Conservation (phyloP, 257 asterid species). For the Scutellaria minor region DNA sequence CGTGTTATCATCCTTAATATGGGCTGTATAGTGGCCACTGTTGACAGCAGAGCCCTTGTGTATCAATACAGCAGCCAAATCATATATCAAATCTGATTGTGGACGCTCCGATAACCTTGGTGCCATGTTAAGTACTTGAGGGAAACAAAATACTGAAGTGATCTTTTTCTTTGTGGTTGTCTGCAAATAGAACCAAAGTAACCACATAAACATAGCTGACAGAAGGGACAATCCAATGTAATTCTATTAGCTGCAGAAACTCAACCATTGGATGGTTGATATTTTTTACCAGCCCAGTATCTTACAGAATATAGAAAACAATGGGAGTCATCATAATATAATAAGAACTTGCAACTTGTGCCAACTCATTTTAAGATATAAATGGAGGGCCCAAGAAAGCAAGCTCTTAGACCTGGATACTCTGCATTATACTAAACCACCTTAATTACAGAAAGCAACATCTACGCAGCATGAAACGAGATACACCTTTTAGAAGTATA, state of each 20-base stretch:
- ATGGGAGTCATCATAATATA: slow-evolving; percentile 13
- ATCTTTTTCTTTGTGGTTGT: slow-evolving; percentile 92
- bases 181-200: slow-evolving; percentile 58
- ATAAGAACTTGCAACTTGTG: slow-evolving; percentile 24
- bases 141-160: slow-evolving; percentile 85
- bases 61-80: slow-evolving; percentile 93
- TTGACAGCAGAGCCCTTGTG: slow-evolving; percentile 98
- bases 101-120: slow-evolving; percentile 66
- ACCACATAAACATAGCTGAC: slow-evolving; percentile 34
- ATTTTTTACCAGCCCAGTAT: slow-evolving; percentile 16
- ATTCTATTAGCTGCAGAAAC: slow-evolving; percentile 28
- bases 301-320: slow-evolving; percentile 6
- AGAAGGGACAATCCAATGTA: slow-evolving; percentile 31
- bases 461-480: slow-evolving; percentile 21
- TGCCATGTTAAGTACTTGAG: slow-evolving; percentile 79
- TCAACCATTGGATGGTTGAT: slow-evolving; percentile 23
- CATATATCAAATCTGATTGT: slow-evolving; percentile 65
- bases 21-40: slow-evolving; percentile 96
- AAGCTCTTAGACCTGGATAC: slow-evolving; percentile 13
- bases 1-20: slow-evolving; percentile 80
- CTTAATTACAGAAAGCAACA: slow-evolving; percentile 17
- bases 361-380: slow-evolving; percentile 13
- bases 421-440: slow-evolving; percentile 9
- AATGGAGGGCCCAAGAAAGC: slow-evolving; percentile 20
- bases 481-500: slow-evolving; percentile 21